Base-by-base conservation (phyloP, 2,329 filamentous ascomycete species). In the Rosellinia necatrix region DNA sequence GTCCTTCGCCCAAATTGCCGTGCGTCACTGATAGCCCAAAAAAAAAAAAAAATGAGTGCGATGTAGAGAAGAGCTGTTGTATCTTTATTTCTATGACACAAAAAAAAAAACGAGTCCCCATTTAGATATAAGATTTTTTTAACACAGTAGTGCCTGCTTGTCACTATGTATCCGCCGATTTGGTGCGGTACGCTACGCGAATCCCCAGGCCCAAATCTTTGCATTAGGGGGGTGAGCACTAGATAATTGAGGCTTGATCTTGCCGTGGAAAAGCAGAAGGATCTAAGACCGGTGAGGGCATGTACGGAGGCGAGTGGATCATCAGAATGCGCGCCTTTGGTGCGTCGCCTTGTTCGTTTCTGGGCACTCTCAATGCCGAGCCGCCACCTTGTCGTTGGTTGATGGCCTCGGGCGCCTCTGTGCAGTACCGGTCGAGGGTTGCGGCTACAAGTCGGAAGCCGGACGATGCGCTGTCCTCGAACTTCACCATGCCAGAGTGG, bases 401-500 rank as follows among this genome's bases (percentile, higher is more conserved):
- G 12, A 51, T 46, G 2, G 24, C 22, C n/a, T 29, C 47, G 13
- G 53, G 9, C 7, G 53, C 53, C 17, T 41, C 48, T 32, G 41
- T 22, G 24, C 47, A 56, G 19, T 51, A 49, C 37, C 40, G 29
- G 3, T 37, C 15, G 3, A 56, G 53, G 13, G 53, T 51, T 17
- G 38, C 53, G 2, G 44, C 44, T 17, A 56, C 53, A 15, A 51
- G 40, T 8, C 53, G 47, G 40, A 56, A 52, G 17, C 35, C 32
- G 10, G 53, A 51, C n/a, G 40, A 42, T 13, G 40, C 15, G 35
- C 25, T 38, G 47, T 51, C 27, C 24, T 52, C 53, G 25, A 60
- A 63, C 41, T 49, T 61, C 3, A 58, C 61, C 61, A 59, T 61
- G 9, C 49, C 47, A 12, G 47, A 50, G 48, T 63, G 61, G 38